phyloP scores from a whole-genome alignment of 2,329 filamentous ascomycete species.

The Hirsutella rhossiliensis region DNA sequence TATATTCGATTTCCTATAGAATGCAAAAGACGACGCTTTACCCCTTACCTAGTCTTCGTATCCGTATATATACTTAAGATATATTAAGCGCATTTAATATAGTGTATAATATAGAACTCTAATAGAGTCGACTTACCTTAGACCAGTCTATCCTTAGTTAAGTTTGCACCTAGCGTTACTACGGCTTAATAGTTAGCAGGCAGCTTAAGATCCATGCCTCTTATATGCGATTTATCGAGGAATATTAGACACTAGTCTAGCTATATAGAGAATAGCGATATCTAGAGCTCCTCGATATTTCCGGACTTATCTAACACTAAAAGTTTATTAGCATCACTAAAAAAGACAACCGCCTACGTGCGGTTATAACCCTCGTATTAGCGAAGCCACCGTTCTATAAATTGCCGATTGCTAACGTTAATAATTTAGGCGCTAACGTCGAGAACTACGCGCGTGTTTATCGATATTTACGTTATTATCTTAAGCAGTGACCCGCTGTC shows the following conservation, averaged over 20 bases:
- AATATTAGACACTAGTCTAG: slow-evolving; percentile 52
- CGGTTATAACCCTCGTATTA: background rate
- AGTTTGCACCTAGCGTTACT: slow-evolving; percentile 50
- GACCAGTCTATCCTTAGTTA: slow-evolving; percentile 57
- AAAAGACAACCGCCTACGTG: slow-evolving; percentile 37
- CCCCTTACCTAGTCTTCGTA: slow-evolving; percentile 54
- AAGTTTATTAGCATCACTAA: slow-evolving; percentile 42
- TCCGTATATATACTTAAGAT: slow-evolving; percentile 52
- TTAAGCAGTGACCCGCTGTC: slow-evolving; percentile 30
- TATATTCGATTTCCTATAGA: slow-evolving; percentile 43
- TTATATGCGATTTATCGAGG: slow-evolving; percentile 57
- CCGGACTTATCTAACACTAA: slow-evolving; percentile 38
- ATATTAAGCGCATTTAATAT: background rate
- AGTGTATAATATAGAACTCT: background rate
- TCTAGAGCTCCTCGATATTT: slow-evolving; percentile 34
- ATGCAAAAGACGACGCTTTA: slow-evolving; percentile 53
- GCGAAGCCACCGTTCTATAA: slow-evolving; percentile 42
- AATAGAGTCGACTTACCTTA: slow-evolving; percentile 40
- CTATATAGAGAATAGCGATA: slow-evolving; percentile 44
- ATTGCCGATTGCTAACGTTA: slow-evolving; percentile 43
- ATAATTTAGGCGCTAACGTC: slow-evolving; percentile 62
- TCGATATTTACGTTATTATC: slow-evolving; percentile 21
- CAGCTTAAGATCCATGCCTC: slow-evolving; percentile 56
- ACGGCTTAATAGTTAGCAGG: slow-evolving; percentile 47
- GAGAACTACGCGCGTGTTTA: slow-evolving; percentile 44